Conservation (phyloP, 2,329 filamentous ascomycete genomes). For the Fusarium incarnatum region DNA sequence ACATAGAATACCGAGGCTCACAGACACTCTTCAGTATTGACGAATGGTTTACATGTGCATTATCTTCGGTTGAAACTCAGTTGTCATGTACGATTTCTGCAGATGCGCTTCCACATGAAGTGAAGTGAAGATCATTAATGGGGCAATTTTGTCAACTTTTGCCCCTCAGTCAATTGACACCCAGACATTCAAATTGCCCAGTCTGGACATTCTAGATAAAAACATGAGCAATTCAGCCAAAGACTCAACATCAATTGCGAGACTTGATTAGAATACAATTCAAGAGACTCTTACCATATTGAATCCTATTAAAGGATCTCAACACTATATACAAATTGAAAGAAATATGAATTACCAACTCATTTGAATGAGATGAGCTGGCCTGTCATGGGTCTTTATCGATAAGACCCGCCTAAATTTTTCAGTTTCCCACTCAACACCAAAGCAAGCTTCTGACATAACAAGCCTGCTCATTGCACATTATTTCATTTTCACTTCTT, state of each 20-base stretch:
- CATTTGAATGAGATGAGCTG: neutral
- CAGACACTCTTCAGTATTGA: neutral
- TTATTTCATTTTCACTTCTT: constrained; percentile 9
- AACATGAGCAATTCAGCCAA: neutral
- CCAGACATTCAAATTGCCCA: neutral
- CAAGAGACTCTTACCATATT: fast-evolving
- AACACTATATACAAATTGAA: neutral
- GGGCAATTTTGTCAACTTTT: constrained; percentile 14
- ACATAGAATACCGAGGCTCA: neutral
- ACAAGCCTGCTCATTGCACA: constrained; percentile 18
- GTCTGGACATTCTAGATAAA: neutral
- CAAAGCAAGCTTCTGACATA: constrained; percentile 34
- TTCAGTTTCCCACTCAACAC: constrained; percentile 46
- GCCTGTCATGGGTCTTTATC: constrained; percentile 42
- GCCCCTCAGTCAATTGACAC: constrained; percentile 8
- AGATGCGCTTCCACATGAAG: neutral
- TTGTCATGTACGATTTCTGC: neutral
- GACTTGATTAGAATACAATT: neutral
- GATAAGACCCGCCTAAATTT: constrained; percentile 50
- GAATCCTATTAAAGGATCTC: neutral
- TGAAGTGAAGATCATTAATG: neutral
- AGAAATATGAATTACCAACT: neutral
- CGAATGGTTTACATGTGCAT: neutral
- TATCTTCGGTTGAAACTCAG: neutral
- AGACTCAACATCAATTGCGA: neutral